Conservation (phyloP, 2,329 filamentous ascomycete genomes). For the Orbilia brochopaga region DNA sequence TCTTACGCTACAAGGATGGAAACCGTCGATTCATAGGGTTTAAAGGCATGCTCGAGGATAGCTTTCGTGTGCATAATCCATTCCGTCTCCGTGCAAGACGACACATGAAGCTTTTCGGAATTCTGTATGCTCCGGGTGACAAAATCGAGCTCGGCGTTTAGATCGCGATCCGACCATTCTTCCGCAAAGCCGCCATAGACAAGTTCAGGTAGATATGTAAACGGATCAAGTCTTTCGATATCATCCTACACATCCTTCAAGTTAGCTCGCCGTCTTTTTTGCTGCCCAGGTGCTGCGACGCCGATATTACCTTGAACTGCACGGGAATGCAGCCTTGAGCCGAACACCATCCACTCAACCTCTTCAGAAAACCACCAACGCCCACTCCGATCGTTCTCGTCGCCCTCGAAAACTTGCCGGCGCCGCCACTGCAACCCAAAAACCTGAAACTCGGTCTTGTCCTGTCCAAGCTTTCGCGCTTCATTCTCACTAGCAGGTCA, state of each 20-base stretch:
- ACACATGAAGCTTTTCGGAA: conserved; percentile 44
- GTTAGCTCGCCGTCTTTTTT: background rate
- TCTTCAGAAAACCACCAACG: conserved; percentile 41
- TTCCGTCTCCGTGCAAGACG: conserved; percentile 44
- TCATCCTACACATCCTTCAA: conserved; percentile 19
- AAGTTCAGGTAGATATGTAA: conserved; percentile 45
- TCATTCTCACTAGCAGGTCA: conserved; percentile 40
- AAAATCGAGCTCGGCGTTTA: conserved; percentile 38
- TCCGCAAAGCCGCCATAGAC: conserved; percentile 48
- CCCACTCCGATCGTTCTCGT: conserved; percentile 44
- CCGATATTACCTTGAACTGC: conserved; percentile 30
- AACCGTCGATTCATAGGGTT: conserved; percentile 37
- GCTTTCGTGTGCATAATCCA: conserved; percentile 48
- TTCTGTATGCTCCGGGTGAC: conserved; percentile 43
- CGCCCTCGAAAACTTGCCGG: conserved; percentile 47
- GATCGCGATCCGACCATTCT: conserved; percentile 48
- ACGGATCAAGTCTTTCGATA: conserved; percentile 47
- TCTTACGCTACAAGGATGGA: conserved; percentile 44
- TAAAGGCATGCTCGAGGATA: conserved; percentile 43
- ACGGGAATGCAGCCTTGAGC: conserved; percentile 47
- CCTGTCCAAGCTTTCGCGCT: conserved; percentile 40
- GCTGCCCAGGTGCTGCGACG: background rate
- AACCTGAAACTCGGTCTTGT: conserved; percentile 47
- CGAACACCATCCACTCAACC: conserved; percentile 49
- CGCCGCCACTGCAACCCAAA: conserved; percentile 44